A percentile compares a stretch with the other conserved stretches of the same genome.
phyloP scores from a whole-genome alignment of 805 yeast genomes.

The Lipomyces sp. region DNA sequence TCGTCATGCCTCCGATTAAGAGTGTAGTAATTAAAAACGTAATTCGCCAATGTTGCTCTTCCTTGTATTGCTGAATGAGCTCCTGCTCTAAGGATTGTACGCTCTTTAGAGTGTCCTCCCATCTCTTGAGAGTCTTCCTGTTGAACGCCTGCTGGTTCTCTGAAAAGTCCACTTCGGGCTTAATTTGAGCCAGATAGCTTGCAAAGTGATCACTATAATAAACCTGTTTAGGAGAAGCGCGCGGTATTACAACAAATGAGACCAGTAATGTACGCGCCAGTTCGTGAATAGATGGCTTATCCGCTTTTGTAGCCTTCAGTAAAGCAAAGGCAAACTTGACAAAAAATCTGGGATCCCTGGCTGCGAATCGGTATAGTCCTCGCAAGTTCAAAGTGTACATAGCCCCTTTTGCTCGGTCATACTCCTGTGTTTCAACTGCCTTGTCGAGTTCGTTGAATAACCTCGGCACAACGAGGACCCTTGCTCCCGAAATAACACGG shows the following conservation, averaged over 20 bases:
- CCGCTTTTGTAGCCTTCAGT: conserved; percentile 27
- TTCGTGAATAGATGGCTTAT: conserved; percentile 30
- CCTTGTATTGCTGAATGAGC: conserved; percentile 25
- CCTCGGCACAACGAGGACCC: conserved; percentile 56
- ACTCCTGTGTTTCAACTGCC: conserved; percentile 57
- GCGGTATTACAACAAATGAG: conserved; percentile 11
- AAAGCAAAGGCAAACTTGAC: conserved; percentile 22
- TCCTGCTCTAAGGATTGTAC: conserved; percentile 22
- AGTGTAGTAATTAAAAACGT: conserved; percentile 14
- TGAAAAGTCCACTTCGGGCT: conserved; percentile 35
- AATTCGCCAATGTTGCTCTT: conserved; percentile 30
- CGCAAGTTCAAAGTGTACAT: conserved; percentile 27
- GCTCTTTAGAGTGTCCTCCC: conserved; percentile 24
- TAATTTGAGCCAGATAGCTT: conserved; percentile 26
- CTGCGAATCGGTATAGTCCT: conserved; percentile 27
- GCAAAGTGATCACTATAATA: conserved; percentile 15
- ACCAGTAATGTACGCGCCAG: conserved; percentile 22
- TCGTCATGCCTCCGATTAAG: conserved; percentile 10
- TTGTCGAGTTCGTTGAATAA: conserved; percentile 56
- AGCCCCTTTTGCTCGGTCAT: conserved; percentile 66
- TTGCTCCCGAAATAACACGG: conserved; percentile 71
- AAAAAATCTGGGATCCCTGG: conserved; percentile 22
- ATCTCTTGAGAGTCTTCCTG: conserved; percentile 31
- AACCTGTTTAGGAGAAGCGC: conserved; percentile 5
- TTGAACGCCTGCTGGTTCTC: conserved; percentile 28